phyloP scores from a whole-genome alignment of 2,329 filamentous ascomycete genomes.

The Paecilomyces variotii region DNA sequence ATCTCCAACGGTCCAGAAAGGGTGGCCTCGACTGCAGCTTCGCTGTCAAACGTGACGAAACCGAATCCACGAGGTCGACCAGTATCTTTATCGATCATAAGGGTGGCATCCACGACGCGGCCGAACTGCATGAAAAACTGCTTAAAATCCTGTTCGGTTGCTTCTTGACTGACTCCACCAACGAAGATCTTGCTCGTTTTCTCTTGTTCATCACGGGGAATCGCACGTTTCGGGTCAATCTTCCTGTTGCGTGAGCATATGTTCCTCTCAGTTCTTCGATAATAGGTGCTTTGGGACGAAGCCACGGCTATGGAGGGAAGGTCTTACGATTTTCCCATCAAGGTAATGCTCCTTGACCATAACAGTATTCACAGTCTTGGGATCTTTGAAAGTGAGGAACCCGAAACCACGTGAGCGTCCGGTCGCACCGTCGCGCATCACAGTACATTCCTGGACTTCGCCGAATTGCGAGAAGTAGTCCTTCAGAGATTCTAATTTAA shows the following conservation, averaged over 20 bases:
- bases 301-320: constrained; percentile 12
- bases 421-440: constrained; percentile 95
- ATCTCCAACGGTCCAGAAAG: constrained; percentile 81
- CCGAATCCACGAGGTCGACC: constrained; percentile 94
- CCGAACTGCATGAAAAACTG: constrained; percentile 97
- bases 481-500: constrained; percentile 71
- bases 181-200: constrained; percentile 99
- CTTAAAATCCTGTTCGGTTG: constrained; percentile 90
- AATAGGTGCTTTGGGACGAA: not conserved
- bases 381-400: constrained; percentile 95
- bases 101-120: constrained; percentile 88
- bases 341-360: constrained; percentile 99
- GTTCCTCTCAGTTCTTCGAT: constrained; percentile 1
- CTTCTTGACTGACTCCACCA: constrained; percentile 93
- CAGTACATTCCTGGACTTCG: constrained; percentile 93
- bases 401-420: constrained; percentile 93
- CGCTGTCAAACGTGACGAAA: constrained; percentile 96
- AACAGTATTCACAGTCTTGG: constrained; percentile 95
- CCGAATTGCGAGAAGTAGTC: constrained; percentile 98
- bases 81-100: constrained; percentile 99
- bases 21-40: constrained; percentile 87
- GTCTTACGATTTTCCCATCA: constrained; percentile 90
- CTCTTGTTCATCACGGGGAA: constrained; percentile 94
- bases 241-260: constrained; percentile 34
- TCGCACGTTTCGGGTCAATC: constrained; percentile 97